Evolutionary conservation across 2,329 filamentous ascomycete genomes (phyloP).

Genomic region (Dothideomycetes sp.): DNA sequence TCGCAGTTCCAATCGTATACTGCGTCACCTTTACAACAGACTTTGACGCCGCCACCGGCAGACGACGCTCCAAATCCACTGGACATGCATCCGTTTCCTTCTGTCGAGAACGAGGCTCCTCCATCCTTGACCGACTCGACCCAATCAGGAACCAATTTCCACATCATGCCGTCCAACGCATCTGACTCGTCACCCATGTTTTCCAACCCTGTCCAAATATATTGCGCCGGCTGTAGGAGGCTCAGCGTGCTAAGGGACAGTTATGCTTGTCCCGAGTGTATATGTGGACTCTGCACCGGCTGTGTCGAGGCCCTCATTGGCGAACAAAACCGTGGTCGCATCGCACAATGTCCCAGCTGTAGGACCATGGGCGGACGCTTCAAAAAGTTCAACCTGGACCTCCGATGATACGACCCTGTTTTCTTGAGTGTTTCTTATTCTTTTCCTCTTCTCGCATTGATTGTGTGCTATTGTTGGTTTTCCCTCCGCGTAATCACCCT

Average conservation of each 20-base stretch:
- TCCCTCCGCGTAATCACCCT: no score
- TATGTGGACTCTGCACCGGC: constrained; percentile 80
- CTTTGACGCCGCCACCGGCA: constrained; percentile 65
- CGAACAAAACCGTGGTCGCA: constrained; percentile 58
- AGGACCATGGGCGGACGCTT: constrained; percentile 60
- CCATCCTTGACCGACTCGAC: constrained; percentile 51
- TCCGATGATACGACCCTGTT: constrained; percentile 42
- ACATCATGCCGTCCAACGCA: constrained; percentile 40
- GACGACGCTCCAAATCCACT: constrained; percentile 23
- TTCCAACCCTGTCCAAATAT: constrained; percentile 59
- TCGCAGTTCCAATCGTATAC: constrained; percentile 58
- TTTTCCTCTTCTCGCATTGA: not conserved
- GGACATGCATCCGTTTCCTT: constrained; percentile 65
- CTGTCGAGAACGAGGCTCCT: constrained; percentile 50
- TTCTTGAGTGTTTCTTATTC: not conserved
- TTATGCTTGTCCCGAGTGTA: constrained; percentile 92
- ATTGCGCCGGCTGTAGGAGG: constrained; percentile 78
- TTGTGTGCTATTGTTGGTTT: not conserved
- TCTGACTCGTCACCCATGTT: constrained; percentile 50
- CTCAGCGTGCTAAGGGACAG: constrained; percentile 69
- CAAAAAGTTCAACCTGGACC: constrained; percentile 77
- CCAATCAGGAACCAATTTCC: constrained; percentile 60
- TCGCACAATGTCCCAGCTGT: constrained; percentile 65
- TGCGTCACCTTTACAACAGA: constrained; percentile 82
- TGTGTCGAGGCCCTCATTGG: constrained; percentile 74